Evolutionary conservation across 176 grass and related monocot genomes (phyloP), one percentile per base, ranked within the genome.

Genomic region (Zea luxurians): DNA sequence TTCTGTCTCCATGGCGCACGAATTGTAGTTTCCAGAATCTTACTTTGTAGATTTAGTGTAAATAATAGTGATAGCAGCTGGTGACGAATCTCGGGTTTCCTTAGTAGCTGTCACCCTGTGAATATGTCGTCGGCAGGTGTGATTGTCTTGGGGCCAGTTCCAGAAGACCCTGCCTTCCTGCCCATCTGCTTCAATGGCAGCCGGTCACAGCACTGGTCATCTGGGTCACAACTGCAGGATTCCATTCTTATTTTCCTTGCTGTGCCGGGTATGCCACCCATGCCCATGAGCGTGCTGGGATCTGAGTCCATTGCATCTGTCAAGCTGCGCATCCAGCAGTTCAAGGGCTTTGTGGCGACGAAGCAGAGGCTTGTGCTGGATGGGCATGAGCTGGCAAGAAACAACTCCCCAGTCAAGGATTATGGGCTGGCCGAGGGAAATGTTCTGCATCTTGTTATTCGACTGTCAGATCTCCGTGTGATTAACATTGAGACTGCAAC

Each of bases 311-410:
- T 96, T 18, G 90, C 87, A 41, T 90, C 84, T 0, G 93, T 96
- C 41, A 96, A 96, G 90, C 85, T 92, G 73, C 87, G 82, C 58
- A 90, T 96, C 85, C 90, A 96, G 84, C 75, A 64, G 49, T 89
- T 68, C 73, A 89, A 85, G 62, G 92, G 92, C 10, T 96, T 96
- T 61, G 79, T 86, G 13, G 76, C 90, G 37, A 88, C 83, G 9
- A 96, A 90, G 46, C 93, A 88, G 82, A 78, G 90, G 61, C 83
- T 96, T 2, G 87, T 96, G 17, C 86, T 89, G n/a, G 75, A 90
- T 41, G 93, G 93, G 34, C 81, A 89, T 16, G 93, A 96, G 37
- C 81, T 92, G 66, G 79, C 87, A 1, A 74, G 67, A 40, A 90
- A 87, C 70, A 70, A 88, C 80, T 88, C 75, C 89, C 77, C 65